Evolutionary conservation across 1,284 basidiomycete genomes (phyloP), one percentile per base, ranked within the genome.

Genomic region (Fistulina hepatica): DNA sequence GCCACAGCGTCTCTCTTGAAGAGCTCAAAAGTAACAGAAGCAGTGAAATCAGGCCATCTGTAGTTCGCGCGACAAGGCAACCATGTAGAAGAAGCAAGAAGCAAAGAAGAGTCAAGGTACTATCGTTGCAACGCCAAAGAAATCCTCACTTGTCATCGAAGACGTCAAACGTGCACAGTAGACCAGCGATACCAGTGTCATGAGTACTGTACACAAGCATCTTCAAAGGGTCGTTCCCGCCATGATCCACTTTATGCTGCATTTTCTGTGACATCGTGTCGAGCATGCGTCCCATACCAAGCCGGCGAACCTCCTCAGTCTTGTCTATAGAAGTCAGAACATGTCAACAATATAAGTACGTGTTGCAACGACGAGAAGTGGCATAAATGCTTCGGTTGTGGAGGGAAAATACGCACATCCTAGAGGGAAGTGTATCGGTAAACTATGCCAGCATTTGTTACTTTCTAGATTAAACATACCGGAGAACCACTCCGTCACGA

Each of bases 401-500:
- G 17, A 16, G 27, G n/a, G 6, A n/a, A 30, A 16, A 13, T 11
- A 52, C 55, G 56, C 53, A 57, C 55, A 58, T 48, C 55, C 55
- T 53, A 17, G 2, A 22, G 13, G 9, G 24, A 9, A 25, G n/a
- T 9, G 24, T n/a, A n/a, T n/a, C 24, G 24, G n/a, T 9, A 25
- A 25, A 25, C 24, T n/a, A n/a, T n/a, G n/a, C n/a, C n/a, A n/a
- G n/a, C n/a, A n/a, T n/a, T n/a, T n/a, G n/a, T n/a, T n/a, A n/a
- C n/a, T n/a, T n/a, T n/a, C n/a, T n/a, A n/a, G n/a, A n/a, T n/a
- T n/a, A n/a, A 41, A 33, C 34, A 50, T 57, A 58, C 81, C 75
- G 58, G 73, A 65, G 54, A 85, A 89, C 84, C 84, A 89, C 57
- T 90, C 84, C 34, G 67, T 70, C 20, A 81, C 70, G 6, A 85